phyloP scores from a whole-genome alignment of 1,139 yeast genomes.

The Debaryomycetaceae sp. region DNA sequence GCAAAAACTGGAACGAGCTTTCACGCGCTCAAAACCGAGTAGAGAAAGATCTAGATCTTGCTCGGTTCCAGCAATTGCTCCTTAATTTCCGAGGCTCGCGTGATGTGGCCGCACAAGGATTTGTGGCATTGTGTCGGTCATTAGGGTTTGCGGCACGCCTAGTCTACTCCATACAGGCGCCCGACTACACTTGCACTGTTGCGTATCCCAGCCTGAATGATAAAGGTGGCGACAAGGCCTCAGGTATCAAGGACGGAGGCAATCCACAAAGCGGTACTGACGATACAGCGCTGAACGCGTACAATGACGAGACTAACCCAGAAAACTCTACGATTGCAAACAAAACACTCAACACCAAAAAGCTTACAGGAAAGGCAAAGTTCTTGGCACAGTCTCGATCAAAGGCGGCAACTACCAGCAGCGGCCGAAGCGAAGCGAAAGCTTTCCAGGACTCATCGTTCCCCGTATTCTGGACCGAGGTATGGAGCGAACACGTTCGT shows the following conservation, averaged over 20 bases:
- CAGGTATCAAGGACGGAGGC: slow-evolving; percentile 1
- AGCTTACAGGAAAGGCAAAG: slow-evolving; percentile 2
- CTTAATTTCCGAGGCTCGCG: slow-evolving; percentile 51
- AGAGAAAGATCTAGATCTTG: slow-evolving; percentile 17
- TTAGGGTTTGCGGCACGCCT: slow-evolving; percentile 65
- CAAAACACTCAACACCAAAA: slow-evolving; percentile 1
- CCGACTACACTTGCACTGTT: slow-evolving; percentile 52
- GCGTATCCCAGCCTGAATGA: background rate
- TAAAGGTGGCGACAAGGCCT: slow-evolving; percentile 6
- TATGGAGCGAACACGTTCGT: slow-evolving; percentile 65
- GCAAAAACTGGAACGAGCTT: slow-evolving; percentile 54
- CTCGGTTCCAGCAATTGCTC: slow-evolving; percentile 31
- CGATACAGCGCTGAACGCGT: slow-evolving; percentile 1
- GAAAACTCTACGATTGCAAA: background rate
- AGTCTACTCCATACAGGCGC: slow-evolving; percentile 78
- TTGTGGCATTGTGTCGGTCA: slow-evolving; percentile 64
- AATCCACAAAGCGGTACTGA: slow-evolving; percentile 3
- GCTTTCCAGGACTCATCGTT: slow-evolving; percentile 23
- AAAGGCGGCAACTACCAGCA: slow-evolving; percentile 2
- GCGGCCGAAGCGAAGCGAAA: background rate
- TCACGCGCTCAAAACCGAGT: slow-evolving; percentile 9
- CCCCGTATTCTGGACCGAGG: slow-evolving; percentile 92
- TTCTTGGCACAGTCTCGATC: slow-evolving; percentile 5
- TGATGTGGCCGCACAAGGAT: slow-evolving; percentile 82
- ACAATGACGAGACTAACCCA: slow-evolving; percentile 1